phyloP scores from a whole-genome alignment of 2,329 filamentous ascomycete species.

The Alternaria arborescens region DNA sequence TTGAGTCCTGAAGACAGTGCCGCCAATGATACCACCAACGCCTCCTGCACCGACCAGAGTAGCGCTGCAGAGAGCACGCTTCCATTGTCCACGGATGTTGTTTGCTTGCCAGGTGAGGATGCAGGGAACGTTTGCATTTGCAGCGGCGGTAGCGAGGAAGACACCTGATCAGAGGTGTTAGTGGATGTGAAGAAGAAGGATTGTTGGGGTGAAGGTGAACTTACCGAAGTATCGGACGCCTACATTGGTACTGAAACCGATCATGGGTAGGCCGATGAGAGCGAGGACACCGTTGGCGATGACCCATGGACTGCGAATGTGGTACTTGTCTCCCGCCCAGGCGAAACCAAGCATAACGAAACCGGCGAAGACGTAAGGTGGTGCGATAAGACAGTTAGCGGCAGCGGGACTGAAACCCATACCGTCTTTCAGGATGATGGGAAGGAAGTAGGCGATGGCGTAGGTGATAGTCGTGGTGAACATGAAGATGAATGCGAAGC shows the following conservation, averaged over 20 bases:
- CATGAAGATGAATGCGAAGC: slow-evolving; percentile 35
- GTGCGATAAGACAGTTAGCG: slow-evolving; percentile 38
- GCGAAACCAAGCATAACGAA: slow-evolving; percentile 60
- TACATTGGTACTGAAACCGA: slow-evolving; percentile 70
- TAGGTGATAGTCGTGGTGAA: slow-evolving; percentile 39
- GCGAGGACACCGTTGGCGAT: slow-evolving; percentile 70
- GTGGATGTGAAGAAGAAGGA: neutral
- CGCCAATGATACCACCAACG: slow-evolving; percentile 80
- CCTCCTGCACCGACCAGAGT: slow-evolving; percentile 79
- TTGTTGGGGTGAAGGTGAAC: neutral
- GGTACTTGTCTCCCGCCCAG: slow-evolving; percentile 72
- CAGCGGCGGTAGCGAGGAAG: slow-evolving; percentile 76
- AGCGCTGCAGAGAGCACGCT: slow-evolving; percentile 79
- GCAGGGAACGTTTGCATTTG: slow-evolving; percentile 78
- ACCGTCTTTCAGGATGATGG: slow-evolving; percentile 41
- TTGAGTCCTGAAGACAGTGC: slow-evolving; percentile 70
- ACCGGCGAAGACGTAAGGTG: slow-evolving; percentile 38
- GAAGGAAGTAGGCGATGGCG: slow-evolving; percentile 42
- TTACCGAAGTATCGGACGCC: slow-evolving; percentile 68
- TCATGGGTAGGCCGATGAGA: slow-evolving; percentile 74
- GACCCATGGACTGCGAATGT: slow-evolving; percentile 71
- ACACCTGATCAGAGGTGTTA: slow-evolving; percentile 54
- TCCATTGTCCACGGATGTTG: slow-evolving; percentile 89
- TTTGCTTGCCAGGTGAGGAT: slow-evolving; percentile 84
- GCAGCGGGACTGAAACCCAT: slow-evolving; percentile 40